Base-by-base conservation (phyloP, 1,284 basidiomycete genomes). In the Pseudozyma flocculosa region DNA sequence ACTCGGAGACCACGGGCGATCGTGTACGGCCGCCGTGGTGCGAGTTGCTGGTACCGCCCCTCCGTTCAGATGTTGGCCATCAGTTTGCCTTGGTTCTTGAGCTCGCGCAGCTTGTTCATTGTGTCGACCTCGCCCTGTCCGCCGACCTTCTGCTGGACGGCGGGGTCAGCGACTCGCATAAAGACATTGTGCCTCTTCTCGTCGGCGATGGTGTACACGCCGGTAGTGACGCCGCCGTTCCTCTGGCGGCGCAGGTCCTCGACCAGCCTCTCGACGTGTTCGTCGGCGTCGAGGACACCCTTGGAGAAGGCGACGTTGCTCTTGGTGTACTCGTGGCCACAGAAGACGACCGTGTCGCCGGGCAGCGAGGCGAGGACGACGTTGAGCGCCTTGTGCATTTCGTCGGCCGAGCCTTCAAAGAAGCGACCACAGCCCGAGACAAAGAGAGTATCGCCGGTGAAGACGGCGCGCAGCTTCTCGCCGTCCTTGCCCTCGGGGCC, bases 391-490 rank as follows among this genome's bases (percentile, higher is more conserved):
- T 82, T 88, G 82, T 89, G 83, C 94, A 98, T 98, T 79, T 97
- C 87, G 11, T 83, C 80, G 1, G 87, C 87, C 3, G 85, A 87
- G 38, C 93, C 93, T 79, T 97, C 93, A 73, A 97, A 97, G 84
- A 97, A 97, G 8, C 92, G 85, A n/a, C 94, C 94, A 75, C 90
- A 94, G 8, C 93, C 93, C 4, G 66, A 90, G 61, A 90, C 84
- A 82, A 98, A 97, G 45, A 98, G 86, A 0, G 94, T 97, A 77
- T 98, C 94, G 15, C 84, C 92, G 0, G 94, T 96, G 79, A 98
- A 95, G 21, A 97, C 90, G 15, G 83, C 88, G 29, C 80, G 78
- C 69, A 82, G 0, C 86, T 84, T 62, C 85, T 85, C 68, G 2
- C 34, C 37, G 9, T 30, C 39, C 11, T 38, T 10, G n/a, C 45